phyloP scores from a whole-genome alignment of 106 monocot species.

The Phalaenopsis aphrodite region DNA sequence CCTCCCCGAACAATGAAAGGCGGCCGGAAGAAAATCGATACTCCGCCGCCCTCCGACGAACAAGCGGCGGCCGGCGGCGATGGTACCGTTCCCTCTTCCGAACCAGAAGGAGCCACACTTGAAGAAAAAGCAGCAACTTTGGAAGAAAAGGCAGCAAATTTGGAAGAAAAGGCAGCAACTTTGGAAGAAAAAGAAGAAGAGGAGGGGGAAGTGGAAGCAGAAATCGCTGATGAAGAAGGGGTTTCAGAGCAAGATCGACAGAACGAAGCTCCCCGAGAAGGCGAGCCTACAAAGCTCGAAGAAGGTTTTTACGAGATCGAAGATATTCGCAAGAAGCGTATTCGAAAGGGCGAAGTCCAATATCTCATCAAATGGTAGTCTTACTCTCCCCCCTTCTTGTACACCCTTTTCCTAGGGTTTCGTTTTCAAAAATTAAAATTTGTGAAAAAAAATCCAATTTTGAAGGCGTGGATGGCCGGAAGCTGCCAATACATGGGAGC shows the following conservation, averaged over 20 bases:
- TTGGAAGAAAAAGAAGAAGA: neutral
- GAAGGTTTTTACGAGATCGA: slow-evolving; percentile 83
- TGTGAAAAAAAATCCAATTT: neutral
- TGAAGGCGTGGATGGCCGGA: slow-evolving; percentile 97
- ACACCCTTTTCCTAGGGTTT: neutral
- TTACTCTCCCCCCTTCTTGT: neutral
- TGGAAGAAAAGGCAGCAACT: too few species aligned
- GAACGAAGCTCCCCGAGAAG: slow-evolving; percentile 1
- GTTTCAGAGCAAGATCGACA: neutral
- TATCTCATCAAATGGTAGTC: slow-evolving; percentile 77
- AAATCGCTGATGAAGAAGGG: neutral
- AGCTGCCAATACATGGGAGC: slow-evolving; percentile 94
- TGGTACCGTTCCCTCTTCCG: too few species aligned
- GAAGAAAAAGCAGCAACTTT: neutral
- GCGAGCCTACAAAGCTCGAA: slow-evolving; percentile 35
- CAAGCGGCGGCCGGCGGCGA: neutral
- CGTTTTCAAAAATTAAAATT: neutral
- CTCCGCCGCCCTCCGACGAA: neutral
- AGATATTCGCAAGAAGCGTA: slow-evolving; percentile 60
- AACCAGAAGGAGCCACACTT: neutral
- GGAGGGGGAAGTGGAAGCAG: neutral
- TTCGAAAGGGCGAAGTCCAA: slow-evolving; percentile 60
- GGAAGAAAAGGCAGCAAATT: neutral
- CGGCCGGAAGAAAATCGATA: neutral
- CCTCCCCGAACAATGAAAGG: neutral